A percentile compares a stretch with the other conserved stretches of the same genome.
phyloP scores from a whole-genome alignment of 2,329 filamentous ascomycete genomes.

The Colletotrichum sp. region DNA sequence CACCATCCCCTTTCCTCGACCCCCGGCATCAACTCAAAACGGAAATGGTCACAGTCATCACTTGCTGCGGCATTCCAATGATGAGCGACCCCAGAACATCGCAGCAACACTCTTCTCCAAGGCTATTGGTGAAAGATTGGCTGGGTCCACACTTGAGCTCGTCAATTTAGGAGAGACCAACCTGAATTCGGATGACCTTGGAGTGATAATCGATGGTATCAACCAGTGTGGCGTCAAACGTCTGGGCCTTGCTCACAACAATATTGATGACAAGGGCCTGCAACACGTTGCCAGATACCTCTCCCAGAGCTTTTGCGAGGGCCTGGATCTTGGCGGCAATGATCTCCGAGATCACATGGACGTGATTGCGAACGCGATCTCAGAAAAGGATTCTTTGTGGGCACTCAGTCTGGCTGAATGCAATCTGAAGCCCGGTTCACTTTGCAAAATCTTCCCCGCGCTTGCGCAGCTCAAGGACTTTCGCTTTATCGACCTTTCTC shows the following conservation, averaged over 20 bases:
- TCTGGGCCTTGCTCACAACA: conserved; percentile 83
- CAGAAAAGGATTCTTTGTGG: conserved; percentile 66
- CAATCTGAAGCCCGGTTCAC: conserved; percentile 73
- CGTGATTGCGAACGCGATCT: conserved; percentile 56
- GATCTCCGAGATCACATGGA: conserved; percentile 65
- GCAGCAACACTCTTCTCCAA: conserved; percentile 64
- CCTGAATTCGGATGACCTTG: conserved; percentile 72
- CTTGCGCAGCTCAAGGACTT: conserved; percentile 74
- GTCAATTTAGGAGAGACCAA: conserved; percentile 83
- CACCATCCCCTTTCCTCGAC: conserved; percentile 75
- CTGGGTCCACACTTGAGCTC: conserved; percentile 78
- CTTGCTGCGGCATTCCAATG: conserved; percentile 33
- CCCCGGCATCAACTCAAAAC: conserved; percentile 21
- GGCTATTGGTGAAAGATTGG: conserved; percentile 78
- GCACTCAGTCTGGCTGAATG: conserved; percentile 88
- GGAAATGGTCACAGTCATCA: conserved; percentile 27
- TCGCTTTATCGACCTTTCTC: conserved; percentile 89
- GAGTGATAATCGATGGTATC: conserved; percentile 81
- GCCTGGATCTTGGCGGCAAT: conserved; percentile 88
- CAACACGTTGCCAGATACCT: conserved; percentile 80
- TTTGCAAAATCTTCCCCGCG: conserved; percentile 78
- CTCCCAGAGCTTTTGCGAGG: conserved; percentile 78
- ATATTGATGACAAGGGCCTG: conserved; percentile 75
- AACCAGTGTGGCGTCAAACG: conserved; percentile 78
- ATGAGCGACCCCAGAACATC: conserved; percentile 40